phyloP scores from a whole-genome alignment of 805 yeast species.

The Ogataea zsoltii region DNA sequence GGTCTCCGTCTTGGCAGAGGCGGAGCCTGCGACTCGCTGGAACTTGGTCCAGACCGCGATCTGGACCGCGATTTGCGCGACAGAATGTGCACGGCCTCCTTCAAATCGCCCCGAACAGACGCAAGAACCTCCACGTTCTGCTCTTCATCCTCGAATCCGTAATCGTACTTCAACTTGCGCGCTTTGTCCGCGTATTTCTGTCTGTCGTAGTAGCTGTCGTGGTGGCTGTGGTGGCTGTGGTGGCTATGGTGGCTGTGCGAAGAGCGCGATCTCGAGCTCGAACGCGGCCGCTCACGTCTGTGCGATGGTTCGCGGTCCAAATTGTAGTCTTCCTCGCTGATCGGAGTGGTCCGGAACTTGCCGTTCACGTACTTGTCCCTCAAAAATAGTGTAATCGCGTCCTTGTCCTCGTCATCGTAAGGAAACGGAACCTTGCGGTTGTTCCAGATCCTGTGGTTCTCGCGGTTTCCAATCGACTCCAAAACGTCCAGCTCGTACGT shows the following conservation, averaged over 20 bases:
- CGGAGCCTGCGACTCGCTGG: slow-evolving; percentile 49
- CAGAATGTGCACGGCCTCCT: slow-evolving; percentile 58
- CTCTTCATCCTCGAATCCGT: slow-evolving; percentile 61
- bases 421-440: slow-evolving; percentile 69
- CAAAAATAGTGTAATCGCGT: slow-evolving; percentile 55
- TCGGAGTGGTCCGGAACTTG: slow-evolving; percentile 46
- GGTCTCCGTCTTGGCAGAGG: slow-evolving; percentile 43
- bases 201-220: slow-evolving; percentile 54
- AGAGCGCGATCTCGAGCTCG: slow-evolving; percentile 8
- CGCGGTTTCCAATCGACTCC: slow-evolving; percentile 58
- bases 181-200: slow-evolving; percentile 52
- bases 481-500: slow-evolving; percentile 50
- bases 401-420: slow-evolving; percentile 69
- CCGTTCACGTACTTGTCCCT: slow-evolving; percentile 72
- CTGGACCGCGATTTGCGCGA: slow-evolving; percentile 39
- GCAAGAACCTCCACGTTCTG: slow-evolving; percentile 63
- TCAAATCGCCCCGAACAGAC: slow-evolving; percentile 58
- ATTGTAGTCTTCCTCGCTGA: slow-evolving; percentile 39
- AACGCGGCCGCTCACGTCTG: not conserved
- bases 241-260: slow-evolving; percentile 6
- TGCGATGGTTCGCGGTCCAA: slow-evolving; percentile 14
- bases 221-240: slow-evolving; percentile 34
- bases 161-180: slow-evolving; percentile 44
- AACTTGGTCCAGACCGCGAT: slow-evolving; percentile 46
- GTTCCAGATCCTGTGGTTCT: slow-evolving; percentile 65